Conservation (phyloP, 23 red algal species). For the Cyanidiococcus yangmingshanensis region DNA sequence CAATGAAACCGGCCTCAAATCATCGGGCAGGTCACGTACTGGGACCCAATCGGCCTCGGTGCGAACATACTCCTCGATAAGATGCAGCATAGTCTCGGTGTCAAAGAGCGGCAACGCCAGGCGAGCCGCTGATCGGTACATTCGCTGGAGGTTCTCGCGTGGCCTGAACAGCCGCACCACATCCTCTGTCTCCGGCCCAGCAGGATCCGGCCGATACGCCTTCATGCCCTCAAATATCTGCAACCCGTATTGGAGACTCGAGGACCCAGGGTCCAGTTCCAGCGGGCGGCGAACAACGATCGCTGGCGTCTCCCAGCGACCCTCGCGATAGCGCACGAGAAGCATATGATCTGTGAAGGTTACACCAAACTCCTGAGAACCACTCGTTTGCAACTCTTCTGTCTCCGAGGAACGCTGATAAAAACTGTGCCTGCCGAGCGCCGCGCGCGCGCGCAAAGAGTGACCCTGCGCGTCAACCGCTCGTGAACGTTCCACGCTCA, state of each 20-base stretch:
- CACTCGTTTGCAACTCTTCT: background rate
- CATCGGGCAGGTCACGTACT: background rate
- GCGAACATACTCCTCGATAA: background rate
- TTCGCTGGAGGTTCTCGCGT: slow-evolving; percentile 15
- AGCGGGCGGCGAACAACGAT: slow-evolving; percentile 10
- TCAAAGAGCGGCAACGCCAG: slow-evolving; percentile 17
- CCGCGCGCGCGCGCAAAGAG: background rate
- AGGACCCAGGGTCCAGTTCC: slow-evolving; percentile 20
- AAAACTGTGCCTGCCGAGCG: background rate
- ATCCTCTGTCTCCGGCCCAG: background rate
- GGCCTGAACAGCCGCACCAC: slow-evolving; percentile 19
- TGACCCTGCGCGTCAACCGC: background rate
- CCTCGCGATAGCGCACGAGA: slow-evolving; percentile 2
- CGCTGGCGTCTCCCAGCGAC: slow-evolving; percentile 1
- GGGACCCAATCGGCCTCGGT: slow-evolving; percentile 7
- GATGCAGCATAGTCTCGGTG: slow-evolving; percentile 12
- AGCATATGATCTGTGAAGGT: slow-evolving; percentile 32
- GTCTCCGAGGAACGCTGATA: background rate
- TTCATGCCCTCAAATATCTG: slow-evolving; percentile 33
- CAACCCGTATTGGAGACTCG: slow-evolving; percentile 29
- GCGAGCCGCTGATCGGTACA: background rate
- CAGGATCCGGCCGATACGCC: slow-evolving; percentile 10
- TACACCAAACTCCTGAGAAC: slow-evolving; percentile 2
- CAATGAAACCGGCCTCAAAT: background rate
- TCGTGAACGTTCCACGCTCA: background rate